A percentile compares a stretch with the other conserved stretches of the same genome.
These are phyloP conservation scores for Lithocarpus polystachyus DNA, from an alignment of 306 rosid genomes.

Conservation along the genomic window DNA sequence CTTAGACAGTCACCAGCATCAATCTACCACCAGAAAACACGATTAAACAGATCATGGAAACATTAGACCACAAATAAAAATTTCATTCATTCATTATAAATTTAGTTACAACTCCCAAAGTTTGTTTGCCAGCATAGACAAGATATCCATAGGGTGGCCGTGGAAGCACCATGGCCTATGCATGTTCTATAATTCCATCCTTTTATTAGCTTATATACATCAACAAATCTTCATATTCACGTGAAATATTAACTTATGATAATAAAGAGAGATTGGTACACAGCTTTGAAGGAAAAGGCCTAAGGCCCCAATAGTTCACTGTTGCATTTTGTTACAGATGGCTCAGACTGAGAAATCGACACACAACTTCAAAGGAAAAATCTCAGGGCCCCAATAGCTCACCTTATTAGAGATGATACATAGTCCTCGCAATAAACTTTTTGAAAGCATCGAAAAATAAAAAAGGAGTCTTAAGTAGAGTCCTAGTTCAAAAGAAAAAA, in stretches of 20 bases:
- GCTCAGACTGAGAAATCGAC: background rate
- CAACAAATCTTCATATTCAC: background rate
- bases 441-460: background rate
- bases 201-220: background rate
- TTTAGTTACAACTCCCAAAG: background rate
- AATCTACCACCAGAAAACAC: conserved; percentile 1
- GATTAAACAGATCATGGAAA: background rate
- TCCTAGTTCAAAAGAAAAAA: too few relatives aligned
- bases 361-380: background rate
- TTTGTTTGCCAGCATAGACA: background rate
- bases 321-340: background rate
- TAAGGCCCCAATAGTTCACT: background rate
- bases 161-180: background rate
- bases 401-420: background rate
- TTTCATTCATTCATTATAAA: background rate
- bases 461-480: too few relatives aligned
- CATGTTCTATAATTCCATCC: background rate
- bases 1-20: background rate
- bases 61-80: background rate
- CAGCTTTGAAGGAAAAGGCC: background rate
- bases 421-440: background rate
- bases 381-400: background rate
- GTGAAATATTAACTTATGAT: background rate
- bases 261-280: background rate
- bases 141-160: background rate